These are phyloP conservation scores for Phoma sp. DNA, from an alignment of 2,329 filamentous ascomycete genomes.

Conservation along the genomic window DNA sequence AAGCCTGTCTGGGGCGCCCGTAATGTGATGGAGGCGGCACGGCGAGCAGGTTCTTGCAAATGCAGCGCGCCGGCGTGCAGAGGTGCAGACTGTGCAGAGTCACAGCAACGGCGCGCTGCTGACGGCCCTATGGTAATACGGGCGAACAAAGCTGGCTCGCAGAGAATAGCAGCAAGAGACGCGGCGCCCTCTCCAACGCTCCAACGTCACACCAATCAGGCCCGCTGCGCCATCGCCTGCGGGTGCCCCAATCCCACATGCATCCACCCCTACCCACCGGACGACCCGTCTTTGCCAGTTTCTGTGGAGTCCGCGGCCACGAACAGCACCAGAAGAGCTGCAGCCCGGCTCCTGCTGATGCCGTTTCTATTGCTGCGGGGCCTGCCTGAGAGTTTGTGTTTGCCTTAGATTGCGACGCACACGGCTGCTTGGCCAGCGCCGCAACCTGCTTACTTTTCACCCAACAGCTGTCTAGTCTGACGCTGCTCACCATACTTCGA, in stretches of 20 bases:
- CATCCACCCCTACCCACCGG: constrained; percentile 29
- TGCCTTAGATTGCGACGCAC: constrained; percentile 37
- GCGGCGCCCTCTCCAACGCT: constrained; percentile 29
- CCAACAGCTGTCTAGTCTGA: constrained; percentile 4
- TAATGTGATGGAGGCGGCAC: constrained; percentile 20
- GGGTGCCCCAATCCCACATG: constrained; percentile 10
- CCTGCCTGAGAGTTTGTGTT: constrained; percentile 22
- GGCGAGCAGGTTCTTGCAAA: constrained; percentile 3
- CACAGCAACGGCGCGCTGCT: too few relatives aligned
- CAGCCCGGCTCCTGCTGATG: constrained; percentile 14
- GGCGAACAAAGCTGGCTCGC: too few relatives aligned
- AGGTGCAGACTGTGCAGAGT: neutral
- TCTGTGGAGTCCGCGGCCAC: constrained; percentile 9
- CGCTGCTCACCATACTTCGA: constrained; percentile 4
- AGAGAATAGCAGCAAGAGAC: constrained; percentile 17
- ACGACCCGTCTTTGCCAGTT: constrained; percentile 26
- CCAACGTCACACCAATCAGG: constrained; percentile 26
- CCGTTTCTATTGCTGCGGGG: constrained; percentile 17
- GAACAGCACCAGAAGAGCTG: constrained; percentile 9
- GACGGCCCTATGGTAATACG: too few relatives aligned
- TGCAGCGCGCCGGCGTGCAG: constrained; percentile 5
- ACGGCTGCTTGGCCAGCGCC: constrained; percentile 1
- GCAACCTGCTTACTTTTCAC: neutral
- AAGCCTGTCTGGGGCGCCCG: constrained; percentile 20
- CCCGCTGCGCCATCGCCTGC: constrained; percentile 23